A percentile compares a stretch with the other conserved stretches of the same genome.
These are phyloP conservation scores for Volutella citrinella DNA, from an alignment of 2,329 filamentous ascomycete genomes.

Conservation along the genomic window DNA sequence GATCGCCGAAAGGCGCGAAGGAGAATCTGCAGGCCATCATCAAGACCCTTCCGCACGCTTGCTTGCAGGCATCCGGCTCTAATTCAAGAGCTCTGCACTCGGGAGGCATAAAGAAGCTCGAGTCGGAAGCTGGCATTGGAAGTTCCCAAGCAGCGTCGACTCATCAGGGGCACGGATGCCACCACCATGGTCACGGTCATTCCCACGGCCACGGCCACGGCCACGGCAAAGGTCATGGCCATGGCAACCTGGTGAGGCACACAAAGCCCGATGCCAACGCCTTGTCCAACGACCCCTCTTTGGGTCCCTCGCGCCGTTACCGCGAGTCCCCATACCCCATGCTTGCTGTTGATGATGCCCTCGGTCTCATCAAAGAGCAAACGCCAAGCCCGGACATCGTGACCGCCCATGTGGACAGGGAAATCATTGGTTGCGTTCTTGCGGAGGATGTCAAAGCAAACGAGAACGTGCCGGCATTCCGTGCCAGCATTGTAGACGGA, in stretches of 20 bases:
- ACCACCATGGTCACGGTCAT: slow-evolving; percentile 53
- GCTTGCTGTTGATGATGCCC: slow-evolving; percentile 79
- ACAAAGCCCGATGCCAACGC: slow-evolving; percentile 59
- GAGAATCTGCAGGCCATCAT: slow-evolving; percentile 90
- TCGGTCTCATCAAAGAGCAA: slow-evolving; percentile 68
- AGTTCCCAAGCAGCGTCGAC: background rate
- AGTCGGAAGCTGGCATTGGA: slow-evolving; percentile 71
- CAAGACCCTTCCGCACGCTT: slow-evolving; percentile 93
- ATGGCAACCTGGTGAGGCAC: slow-evolving; percentile 68
- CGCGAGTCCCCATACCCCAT: slow-evolving; percentile 90
- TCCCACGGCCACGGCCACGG: slow-evolving; percentile 51
- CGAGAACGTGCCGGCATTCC: slow-evolving; percentile 87
- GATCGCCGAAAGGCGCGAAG: slow-evolving; percentile 90
- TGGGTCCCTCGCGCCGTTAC: slow-evolving; percentile 67
- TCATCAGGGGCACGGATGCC: slow-evolving; percentile 45
- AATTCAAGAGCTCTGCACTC: slow-evolving; percentile 77
- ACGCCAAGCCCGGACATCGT: slow-evolving; percentile 62
- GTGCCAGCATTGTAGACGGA: slow-evolving; percentile 94
- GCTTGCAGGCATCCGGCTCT: slow-evolving; percentile 77
- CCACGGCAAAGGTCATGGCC: slow-evolving; percentile 57
- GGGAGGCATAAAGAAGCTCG: slow-evolving; percentile 79
- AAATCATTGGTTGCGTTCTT: slow-evolving; percentile 72
- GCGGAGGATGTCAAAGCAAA: slow-evolving; percentile 77
- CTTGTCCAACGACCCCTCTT: slow-evolving; percentile 58
- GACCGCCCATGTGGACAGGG: slow-evolving; percentile 58